Percentiles rank a stretch among this genome's conserved stretches.
phyloP scores from a whole-genome alignment of 192 early-diverging fungal species.

The Podila verticillata region DNA sequence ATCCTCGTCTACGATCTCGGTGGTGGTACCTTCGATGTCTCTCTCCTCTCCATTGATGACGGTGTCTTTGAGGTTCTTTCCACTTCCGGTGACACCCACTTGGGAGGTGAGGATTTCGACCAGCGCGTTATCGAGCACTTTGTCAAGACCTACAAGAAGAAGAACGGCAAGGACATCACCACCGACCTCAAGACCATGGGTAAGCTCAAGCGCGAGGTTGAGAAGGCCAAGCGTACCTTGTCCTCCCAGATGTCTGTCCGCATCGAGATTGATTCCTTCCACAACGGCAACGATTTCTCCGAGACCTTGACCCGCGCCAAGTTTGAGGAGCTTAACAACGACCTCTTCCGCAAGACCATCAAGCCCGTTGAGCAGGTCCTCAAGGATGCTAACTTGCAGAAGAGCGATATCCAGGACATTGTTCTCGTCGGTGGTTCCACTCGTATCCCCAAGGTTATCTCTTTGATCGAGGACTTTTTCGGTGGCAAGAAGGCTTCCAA shows the following conservation, averaged over 20 bases:
- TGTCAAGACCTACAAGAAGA: slow-evolving; percentile 93
- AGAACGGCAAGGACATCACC: slow-evolving; percentile 81
- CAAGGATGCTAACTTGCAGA: slow-evolving; percentile 88
- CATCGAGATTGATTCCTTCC: slow-evolving; percentile 93
- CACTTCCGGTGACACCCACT: slow-evolving; percentile 96
- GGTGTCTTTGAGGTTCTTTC: slow-evolving; percentile 97
- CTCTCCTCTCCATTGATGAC: slow-evolving; percentile 92
- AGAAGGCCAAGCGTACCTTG: slow-evolving; percentile 97
- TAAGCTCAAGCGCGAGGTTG: slow-evolving; percentile 93
- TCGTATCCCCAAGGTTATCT: slow-evolving; percentile 97
- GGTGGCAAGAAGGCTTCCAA: slow-evolving; percentile 96
- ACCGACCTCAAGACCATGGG: slow-evolving; percentile 92
- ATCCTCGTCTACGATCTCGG: slow-evolving; percentile 97
- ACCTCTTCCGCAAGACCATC: slow-evolving; percentile 93
- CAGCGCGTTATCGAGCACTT: slow-evolving; percentile 95
- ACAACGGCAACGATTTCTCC: slow-evolving; percentile 88
- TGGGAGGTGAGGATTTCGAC: slow-evolving; percentile 99
- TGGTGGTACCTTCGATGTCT: slow-evolving; percentile 99
- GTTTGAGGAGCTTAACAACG: slow-evolving; percentile 95
- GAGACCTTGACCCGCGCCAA: slow-evolving; percentile 96
- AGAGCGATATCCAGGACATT: slow-evolving; percentile 93
- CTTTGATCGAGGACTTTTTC: slow-evolving; percentile 94
- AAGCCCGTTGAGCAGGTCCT: slow-evolving; percentile 94
- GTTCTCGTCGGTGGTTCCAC: slow-evolving; percentile 98
- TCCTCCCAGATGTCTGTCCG: slow-evolving; percentile 94